A percentile compares a stretch with the other conserved stretches of the same genome.
phyloP scores from a whole-genome alignment of 352 stramenopile species.

The Globisporangium polare region DNA sequence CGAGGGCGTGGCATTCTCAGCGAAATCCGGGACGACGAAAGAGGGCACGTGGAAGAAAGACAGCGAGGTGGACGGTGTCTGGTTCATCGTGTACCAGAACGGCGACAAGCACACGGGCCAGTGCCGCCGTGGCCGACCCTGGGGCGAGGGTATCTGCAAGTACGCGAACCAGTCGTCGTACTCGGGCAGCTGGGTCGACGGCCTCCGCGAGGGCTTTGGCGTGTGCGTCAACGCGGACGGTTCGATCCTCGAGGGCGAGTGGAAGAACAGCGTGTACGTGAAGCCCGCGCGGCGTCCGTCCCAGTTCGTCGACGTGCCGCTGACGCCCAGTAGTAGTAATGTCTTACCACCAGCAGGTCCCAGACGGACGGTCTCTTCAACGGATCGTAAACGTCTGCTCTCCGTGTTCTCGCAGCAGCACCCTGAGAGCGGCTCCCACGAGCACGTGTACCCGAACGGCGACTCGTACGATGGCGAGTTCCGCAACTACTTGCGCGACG shows the following conservation, averaged over 20 bases:
- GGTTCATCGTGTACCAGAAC: constrained; percentile 67
- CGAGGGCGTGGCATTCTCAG: constrained; percentile 51
- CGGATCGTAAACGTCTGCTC: constrained; percentile 1
- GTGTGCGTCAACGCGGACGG: constrained; percentile 58
- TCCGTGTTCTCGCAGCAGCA: constrained; percentile 15
- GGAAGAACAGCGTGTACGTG: constrained; percentile 67
- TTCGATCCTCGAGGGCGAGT: constrained; percentile 65
- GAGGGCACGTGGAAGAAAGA: constrained; percentile 71
- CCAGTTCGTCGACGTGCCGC: constrained; percentile 59
- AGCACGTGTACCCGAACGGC: constrained; percentile 54
- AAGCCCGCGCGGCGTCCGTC: constrained; percentile 36
- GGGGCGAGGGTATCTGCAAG: constrained; percentile 84
- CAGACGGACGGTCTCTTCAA: neutral
- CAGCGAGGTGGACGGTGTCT: constrained; percentile 51
- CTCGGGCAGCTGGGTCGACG: constrained; percentile 78
- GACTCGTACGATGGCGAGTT: constrained; percentile 78
- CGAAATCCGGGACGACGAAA: constrained; percentile 51
- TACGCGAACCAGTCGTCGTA: constrained; percentile 91
- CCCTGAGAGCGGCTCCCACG: constrained; percentile 32
- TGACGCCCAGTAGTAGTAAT: constrained; percentile 20
- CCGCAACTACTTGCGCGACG: constrained; percentile 35
- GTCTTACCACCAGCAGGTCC: constrained; percentile 5
- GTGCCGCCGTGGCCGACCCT: constrained; percentile 53
- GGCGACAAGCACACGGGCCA: constrained; percentile 75
- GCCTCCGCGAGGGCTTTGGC: constrained; percentile 72